phyloP scores from a whole-genome alignment of 352 stramenopile species.

The Globisporangium radiosum region DNA sequence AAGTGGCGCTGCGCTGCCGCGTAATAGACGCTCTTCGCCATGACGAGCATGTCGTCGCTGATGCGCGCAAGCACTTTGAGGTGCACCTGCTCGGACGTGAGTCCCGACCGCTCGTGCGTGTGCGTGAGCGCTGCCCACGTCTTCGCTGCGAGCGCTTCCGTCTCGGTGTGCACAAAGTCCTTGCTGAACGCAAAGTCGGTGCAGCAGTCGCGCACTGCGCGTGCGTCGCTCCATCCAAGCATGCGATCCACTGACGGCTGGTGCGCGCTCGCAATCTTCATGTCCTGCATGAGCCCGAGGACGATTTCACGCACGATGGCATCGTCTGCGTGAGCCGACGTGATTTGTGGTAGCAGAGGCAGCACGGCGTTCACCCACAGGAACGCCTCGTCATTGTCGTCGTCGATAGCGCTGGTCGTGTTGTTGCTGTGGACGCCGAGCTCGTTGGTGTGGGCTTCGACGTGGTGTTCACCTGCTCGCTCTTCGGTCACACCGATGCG shows the following conservation, averaged over 20 bases:
- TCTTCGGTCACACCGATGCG: too few species aligned
- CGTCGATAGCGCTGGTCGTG: too few species aligned
- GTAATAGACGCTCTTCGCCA: conserved; percentile 15
- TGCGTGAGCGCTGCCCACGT: conserved; percentile 23
- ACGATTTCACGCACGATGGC: conserved; percentile 3
- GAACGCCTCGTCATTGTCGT: conserved; percentile 8
- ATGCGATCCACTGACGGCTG: conserved; percentile 5
- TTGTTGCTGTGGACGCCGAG: not conserved
- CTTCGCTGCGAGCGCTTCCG: conserved; percentile 15
- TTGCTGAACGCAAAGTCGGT: conserved; percentile 35
- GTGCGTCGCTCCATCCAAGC: conserved; percentile 33
- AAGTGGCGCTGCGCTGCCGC: conserved; percentile 5
- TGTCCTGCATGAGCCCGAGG: conserved; percentile 13
- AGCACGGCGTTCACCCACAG: conserved; percentile 15
- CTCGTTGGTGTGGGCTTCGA: too few species aligned
- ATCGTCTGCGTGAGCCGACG: not conserved
- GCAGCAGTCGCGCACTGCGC: conserved; percentile 24
- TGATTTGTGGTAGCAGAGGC: conserved; percentile 11
- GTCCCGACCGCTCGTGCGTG: not conserved
- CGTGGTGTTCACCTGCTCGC: not conserved
- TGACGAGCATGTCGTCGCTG: conserved; percentile 14
- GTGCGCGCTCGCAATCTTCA: not conserved
- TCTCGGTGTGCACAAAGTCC: conserved; percentile 24
- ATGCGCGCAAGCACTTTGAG: conserved; percentile 27
- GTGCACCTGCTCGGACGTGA: conserved; percentile 18